Base-by-base conservation (phyloP, 2,329 filamentous ascomycete species). In the Thermothelomyces thermophilus region DNA sequence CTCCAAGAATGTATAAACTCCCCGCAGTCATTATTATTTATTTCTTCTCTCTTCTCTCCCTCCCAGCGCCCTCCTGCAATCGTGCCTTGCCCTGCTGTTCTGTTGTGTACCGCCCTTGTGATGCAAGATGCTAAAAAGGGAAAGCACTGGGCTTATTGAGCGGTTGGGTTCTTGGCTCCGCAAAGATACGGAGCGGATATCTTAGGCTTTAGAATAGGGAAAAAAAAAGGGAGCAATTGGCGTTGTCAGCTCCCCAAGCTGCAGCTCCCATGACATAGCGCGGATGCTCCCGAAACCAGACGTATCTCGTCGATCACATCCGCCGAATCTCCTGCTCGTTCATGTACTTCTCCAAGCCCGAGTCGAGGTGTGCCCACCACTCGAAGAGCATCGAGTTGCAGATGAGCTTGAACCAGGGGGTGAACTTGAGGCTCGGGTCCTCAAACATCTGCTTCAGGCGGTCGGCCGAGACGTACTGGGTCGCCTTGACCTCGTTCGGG, bases 361-460 rank as follows among this genome's bases (percentile, higher is more conserved):
- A 73, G 60, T 93, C 84, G 50, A 97, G 79, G 70, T 87, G 83
- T 64, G 83, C 75, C 93, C 93, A 98, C 93, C 93, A 98, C 69
- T 96, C 86, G 63, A 95, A 98, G 36, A 98, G 80, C 87, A 97
- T 90, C 42, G 88, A 90, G 68, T 97, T 79, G 77, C 93, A 98
- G 64, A 98, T 97, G 60, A 98, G 83, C 77, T 95, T 95, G 76
- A 98, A 98, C 93, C 93, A 98, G 1, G 93, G 93, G 0, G 93
- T 98, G 69, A 97, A 97, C 62, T 84, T 86, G 61, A 95, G 76
- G 46, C 71, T 76, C 3, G 86, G 81, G 64, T 96, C 85, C 62
- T 83, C 73, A 68, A 98, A 96, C 77, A 91, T 87, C 60, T 77
- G 66, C 76, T 89, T 93, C 58, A 98, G 76, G 61, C 90, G 83